Base-by-base conservation (phyloP, 1,139 yeast genomes). In the Barnettozyma hawaiiensis region DNA sequence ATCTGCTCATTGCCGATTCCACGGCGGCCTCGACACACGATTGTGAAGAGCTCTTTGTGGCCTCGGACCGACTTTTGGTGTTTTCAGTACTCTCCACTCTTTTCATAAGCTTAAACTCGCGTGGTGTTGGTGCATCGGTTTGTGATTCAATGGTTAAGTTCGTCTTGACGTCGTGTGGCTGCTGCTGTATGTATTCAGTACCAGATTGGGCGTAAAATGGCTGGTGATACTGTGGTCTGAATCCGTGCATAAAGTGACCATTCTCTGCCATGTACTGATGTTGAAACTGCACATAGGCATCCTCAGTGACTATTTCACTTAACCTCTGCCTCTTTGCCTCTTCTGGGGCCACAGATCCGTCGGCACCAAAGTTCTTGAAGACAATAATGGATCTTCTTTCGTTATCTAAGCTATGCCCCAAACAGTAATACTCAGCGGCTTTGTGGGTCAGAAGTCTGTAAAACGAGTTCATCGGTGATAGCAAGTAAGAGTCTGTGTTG, bases 361-460 rank as follows among this genome's bases (percentile, higher is more conserved):
- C 56, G 5, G 35, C 14, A 18, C 55, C 53, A 31, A 57, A 50
- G 33, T 56, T 60, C 48, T 65, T 66, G 51, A 54, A 64, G 7
- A 65, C 60, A 4, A 65, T 52, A 51, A 76, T 73, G 11, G 77
- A 66, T 29, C 63, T 63, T 8, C 76, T 76, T 45, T 69, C 76
- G 36, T 67, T 67, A 23, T 71, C 66, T 24, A 75, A 52, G 7
- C 68, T 67, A 51, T 78, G 84, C 15, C 75, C 77, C 43, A 83
- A 60, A 22, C 69, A 65, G 55, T 82, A 81, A 58, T 81, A 81
- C 32, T 79, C 83, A 14, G 89, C 85, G 26, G 81, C 63, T 49
- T 82, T 84, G 59, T 83, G 89, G 1, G 82, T 71, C 42, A 83
- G 61, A 31, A 83, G 63, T 50, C 90, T 63, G 52, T 77, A 80